Base-by-base conservation (phyloP, 805 yeast genomes). In the Candida insectalens region DNA sequence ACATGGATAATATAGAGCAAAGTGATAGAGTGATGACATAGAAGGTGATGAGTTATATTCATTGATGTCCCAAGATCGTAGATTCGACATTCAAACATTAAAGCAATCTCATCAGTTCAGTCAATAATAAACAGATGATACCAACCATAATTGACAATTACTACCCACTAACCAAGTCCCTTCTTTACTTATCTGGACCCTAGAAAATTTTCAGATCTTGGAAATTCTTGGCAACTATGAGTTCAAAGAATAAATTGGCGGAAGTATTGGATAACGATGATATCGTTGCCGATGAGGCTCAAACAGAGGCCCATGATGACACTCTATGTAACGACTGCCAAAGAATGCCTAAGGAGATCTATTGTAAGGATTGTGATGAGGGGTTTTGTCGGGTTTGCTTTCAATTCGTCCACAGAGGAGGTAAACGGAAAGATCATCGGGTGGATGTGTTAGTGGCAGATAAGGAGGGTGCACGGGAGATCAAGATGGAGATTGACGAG, bases 321-420 rank as follows among this genome's bases (percentile, higher is more conserved):
- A 45, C 53, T 8, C 55, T 69, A 27, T 82, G 92, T 53, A 65
- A 74, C 13, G 89, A 81, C 43, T 81, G 92, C 51, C 70, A 70
- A 25, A 84, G 80, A 49, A 83, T 77, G 74, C 78, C 83, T 15
- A 60, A 71, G 4, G 83, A 77, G 43, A 53, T 76, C n/a, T 52
- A 60, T 25, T 81, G 92, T 53, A 48, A 56, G 21, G 65, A 65
- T 36, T 81, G 92, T 55, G 71, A 68, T 27, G 89, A 81, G 45
- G 62, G 62, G 12, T 81, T 77, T 45, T 81, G 92, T 54, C 63
- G 67, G 20, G 83, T 78, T 3, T 82, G 89, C 49, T 80, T 70
- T 47, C 73, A 65, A 29, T 68, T 77, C 59, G 62, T 78, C 16
- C 92, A 81, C 46, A 65, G 77, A 36, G 78, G 82, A 20, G 92